These are phyloP conservation scores for Gossypium arboreum DNA, from an alignment of 345 rosid genomes.

Conservation along the genomic window DNA sequence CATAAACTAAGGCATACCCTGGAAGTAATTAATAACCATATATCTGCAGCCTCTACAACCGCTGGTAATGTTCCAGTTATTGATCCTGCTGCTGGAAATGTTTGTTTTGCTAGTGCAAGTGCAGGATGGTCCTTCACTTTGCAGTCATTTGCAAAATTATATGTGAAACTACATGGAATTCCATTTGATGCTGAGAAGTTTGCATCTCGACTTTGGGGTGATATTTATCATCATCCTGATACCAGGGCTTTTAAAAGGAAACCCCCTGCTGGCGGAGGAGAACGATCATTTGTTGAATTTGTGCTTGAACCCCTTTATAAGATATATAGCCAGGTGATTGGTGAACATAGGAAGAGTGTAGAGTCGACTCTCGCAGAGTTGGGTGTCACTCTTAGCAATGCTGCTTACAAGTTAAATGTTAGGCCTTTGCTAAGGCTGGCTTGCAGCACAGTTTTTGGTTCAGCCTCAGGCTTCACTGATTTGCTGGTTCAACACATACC, in stretches of 20 bases:
- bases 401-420: conserved; percentile 85
- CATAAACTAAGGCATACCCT: conserved; percentile 92
- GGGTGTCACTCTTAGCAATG: conserved; percentile 89
- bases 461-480: conserved; percentile 92
- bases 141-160: conserved; percentile 93
- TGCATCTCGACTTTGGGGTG: conserved; percentile 96
- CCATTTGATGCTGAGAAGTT: conserved; percentile 85
- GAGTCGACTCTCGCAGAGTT: conserved; percentile 93
- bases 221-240: conserved; percentile 75
- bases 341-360: conserved; percentile 96
- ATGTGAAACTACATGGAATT: conserved; percentile 87
- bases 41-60: conserved; percentile 75
- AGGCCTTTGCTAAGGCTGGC: conserved; percentile 89
- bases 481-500: conserved; percentile 95
- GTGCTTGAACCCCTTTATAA: conserved; percentile 93
- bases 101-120: conserved; percentile 89
- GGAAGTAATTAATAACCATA: conserved; percentile 91
- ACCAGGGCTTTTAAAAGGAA: conserved; percentile 64
- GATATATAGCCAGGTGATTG: conserved; percentile 96
- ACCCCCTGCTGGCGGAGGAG: conserved; percentile 80
- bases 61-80: conserved; percentile 81
- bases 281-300: conserved; percentile 92
- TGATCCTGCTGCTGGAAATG: conserved; percentile 93
- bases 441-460: conserved; percentile 89
- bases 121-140: conserved; percentile 98